A percentile compares a stretch with the other conserved stretches of the same genome.
phyloP scores from a whole-genome alignment of 2,329 filamentous ascomycete species.

The Fusarium solani-melongenae region DNA sequence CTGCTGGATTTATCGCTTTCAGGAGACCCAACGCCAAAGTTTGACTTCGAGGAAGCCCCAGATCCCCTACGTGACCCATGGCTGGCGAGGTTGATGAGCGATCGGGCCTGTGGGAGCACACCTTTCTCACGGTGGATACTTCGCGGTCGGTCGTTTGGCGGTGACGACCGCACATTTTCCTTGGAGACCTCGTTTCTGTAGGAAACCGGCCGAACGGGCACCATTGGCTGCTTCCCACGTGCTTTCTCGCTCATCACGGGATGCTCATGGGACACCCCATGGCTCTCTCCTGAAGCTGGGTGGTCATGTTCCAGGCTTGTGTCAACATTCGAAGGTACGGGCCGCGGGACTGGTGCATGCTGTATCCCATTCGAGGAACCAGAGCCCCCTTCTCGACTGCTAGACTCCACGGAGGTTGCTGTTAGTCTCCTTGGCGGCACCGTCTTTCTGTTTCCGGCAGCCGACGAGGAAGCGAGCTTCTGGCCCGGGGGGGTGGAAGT shows the following conservation, averaged over 20 bases:
- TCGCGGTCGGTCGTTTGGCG: conserved; percentile 17
- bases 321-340: conserved; percentile 46
- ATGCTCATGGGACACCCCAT: conserved; percentile 10
- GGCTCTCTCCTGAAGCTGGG: conserved; percentile 2
- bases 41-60: conserved; percentile 36
- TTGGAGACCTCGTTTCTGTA: conserved; percentile 23
- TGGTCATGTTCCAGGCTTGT: conserved; percentile 13
- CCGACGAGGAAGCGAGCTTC: conserved; percentile 58
- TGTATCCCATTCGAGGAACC: conserved; percentile 35
- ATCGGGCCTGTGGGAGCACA: conserved; percentile 36
- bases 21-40: conserved; percentile 35
- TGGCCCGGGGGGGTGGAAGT: conserved; percentile 40
- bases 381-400: conserved; percentile 46
- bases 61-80: conserved; percentile 36
- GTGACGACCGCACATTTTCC: conserved; percentile 3
- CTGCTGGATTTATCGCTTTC: conserved; percentile 29
- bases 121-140: conserved; percentile 25
- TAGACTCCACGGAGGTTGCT: conserved; percentile 43
- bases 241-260: conserved; percentile 57
- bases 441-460: conserved; percentile 58
- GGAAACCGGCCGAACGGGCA: conserved; percentile 25
- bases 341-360: conserved; percentile 38
- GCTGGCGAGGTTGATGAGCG: conserved; percentile 38
- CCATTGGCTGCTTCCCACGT: conserved; percentile 59
- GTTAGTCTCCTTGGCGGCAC: conserved; percentile 56